Percentiles rank a stretch among this genome's conserved stretches.
phyloP scores from a whole-genome alignment of 305 asterid genomes.

The Solanum hybrid region DNA sequence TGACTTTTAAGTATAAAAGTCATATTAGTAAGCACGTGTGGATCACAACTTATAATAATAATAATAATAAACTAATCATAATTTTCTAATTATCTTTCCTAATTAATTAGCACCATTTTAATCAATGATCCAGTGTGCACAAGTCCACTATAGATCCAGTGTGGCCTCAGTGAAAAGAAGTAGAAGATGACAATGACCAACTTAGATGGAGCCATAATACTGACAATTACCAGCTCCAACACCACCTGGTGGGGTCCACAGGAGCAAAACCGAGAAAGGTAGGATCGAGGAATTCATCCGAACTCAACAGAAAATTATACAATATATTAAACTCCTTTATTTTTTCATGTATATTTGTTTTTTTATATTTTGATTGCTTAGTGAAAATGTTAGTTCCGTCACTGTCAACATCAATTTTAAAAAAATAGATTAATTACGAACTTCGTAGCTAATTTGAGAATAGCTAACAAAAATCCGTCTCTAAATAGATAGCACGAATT shows the following conservation, averaged over 20 bases:
- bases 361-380: background rate
- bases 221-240: slow-evolving; percentile 17
- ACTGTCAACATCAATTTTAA: background rate
- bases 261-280: background rate
- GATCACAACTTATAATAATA: background rate
- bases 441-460: background rate
- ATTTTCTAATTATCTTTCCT: background rate
- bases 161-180: background rate
- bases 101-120: background rate
- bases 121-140: slow-evolving; percentile 9
- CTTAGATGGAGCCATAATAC: slow-evolving; percentile 21
- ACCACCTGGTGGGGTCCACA: slow-evolving; percentile 27
- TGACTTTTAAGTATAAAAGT: background rate
- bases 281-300: background rate
- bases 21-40: background rate
- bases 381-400: background rate
- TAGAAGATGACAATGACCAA: slow-evolving; percentile 14
- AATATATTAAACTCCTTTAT: too few species aligned
- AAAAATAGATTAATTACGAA: too few species aligned
- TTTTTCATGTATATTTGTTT: too few species aligned
- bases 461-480: too few species aligned
- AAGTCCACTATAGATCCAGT: slow-evolving; percentile 18
- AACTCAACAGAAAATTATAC: too few species aligned
- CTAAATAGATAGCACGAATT: background rate
- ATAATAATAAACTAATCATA: background rate